Base-by-base conservation (phyloP, 768 basidiomycete genomes). In the Leccinum truebloodii region DNA sequence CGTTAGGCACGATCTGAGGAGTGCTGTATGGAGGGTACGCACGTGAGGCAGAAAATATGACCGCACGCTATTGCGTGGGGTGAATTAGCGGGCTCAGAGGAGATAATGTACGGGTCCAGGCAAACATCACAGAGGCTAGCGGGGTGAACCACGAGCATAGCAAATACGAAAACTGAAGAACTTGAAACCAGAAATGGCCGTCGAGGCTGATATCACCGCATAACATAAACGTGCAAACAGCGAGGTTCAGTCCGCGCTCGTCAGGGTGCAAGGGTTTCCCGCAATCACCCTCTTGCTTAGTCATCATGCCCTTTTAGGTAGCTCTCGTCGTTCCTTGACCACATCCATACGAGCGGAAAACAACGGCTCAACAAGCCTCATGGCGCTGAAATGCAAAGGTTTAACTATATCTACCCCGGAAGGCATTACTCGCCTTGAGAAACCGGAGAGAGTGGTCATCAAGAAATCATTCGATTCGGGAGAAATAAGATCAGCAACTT, bases 51-150 rank as follows among this genome's bases (percentile, higher is more conserved):
- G 77, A 91, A 90, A 39, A 89, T 81, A 73, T 91, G 88, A 41
- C 90, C 90, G 67, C 90, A 92, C 32, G 86, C 81, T 63, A 92
- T 90, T 13, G 84, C 86, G 71, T 88, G 83, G 6, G 89, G 89
- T 52, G 82, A 77, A 67, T 80, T 80, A 46, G 76, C 73, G 41
- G 78, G 71, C 26, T 77, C 78, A 44, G 81, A 76, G 75, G 82
- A 84, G 48, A 80, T 67, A 66, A 5, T 73, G 71, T 89, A 89
- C 28, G 77, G 75, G 58, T 88, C 86, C 61, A 89, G 77, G 72
- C 90, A 92, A 65, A 92, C 84, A 72, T 92, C 90, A 77, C 90
- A 92, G 61, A 79, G 81, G 67, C 88, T 90, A 37, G 85, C 80
- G 5, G 87, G 80, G 73, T 90, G 87, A 26, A 89, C 78, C 63